Base-by-base conservation (phyloP, 306 rosid species). In the Begonia loranthoides region DNA sequence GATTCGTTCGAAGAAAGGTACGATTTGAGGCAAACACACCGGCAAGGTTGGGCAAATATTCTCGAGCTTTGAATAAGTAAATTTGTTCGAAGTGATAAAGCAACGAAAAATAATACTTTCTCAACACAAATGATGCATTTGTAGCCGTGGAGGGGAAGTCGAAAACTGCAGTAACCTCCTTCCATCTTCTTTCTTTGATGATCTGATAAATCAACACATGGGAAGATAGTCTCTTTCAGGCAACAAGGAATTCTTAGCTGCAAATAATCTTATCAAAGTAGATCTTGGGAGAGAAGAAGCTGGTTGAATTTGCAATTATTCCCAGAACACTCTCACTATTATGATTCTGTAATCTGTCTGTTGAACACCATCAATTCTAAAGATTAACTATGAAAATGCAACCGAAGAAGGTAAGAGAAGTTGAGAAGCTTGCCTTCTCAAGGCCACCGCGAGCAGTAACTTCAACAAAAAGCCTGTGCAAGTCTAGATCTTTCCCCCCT, bases 141-240 rank as follows among this genome's bases (percentile, higher is more conserved):
- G 97, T 85, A 36, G 97, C 95, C 3, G 97, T 90, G 11, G 95
- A 79, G 14, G 97, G 97, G 62, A 90, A 90, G 69, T 85, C 80
- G 70, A 90, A 90, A 50, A 69, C 78, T 15, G 81, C 64, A 4
- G 97, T 82, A 50, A 90, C 79, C 12, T 85, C 92, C 76, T 90
- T 90, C 97, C 97, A 90, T 73, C 65, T 78, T 65, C 79, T 78
- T 39, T 90, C 95, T 51, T 57, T 68, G 46, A 78, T 64, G 53
- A 90, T 70, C 97, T 90, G 85, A 58, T 51, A 70, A 55, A 17
- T 51, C 36, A 28, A 58, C 16, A 44, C 38, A 28, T 45, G 52
- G 24, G 5, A 28, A 2, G 36, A 28, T 7, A 28, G 36, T 28
- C 36, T 28, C 36, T 28, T 28, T 28, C 36, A 28, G 3, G 3